Conservation (phyloP, 352 stramenopile genomes). For the Phytophthora pseudosyringae region DNA sequence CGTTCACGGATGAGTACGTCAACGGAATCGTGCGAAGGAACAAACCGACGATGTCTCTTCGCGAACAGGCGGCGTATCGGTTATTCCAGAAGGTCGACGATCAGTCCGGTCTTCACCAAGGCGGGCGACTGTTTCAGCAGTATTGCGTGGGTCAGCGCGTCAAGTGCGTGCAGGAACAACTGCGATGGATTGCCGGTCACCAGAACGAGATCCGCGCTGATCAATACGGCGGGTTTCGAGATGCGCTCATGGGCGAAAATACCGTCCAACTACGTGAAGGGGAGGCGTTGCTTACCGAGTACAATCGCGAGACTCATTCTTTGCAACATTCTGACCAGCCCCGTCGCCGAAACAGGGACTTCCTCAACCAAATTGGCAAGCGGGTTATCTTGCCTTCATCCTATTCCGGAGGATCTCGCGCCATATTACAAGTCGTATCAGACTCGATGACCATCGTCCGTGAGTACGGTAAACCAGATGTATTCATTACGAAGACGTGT, state of each 20-base stretch:
- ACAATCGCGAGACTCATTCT: too few relatives aligned
- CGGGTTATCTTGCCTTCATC: neutral
- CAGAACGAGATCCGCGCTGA: too few relatives aligned
- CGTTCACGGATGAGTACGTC: neutral
- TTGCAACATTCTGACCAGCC: too few relatives aligned
- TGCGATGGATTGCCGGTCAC: too few relatives aligned
- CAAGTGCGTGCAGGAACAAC: too few relatives aligned
- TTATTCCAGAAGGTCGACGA: neutral
- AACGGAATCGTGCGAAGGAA: neutral
- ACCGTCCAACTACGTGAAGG: neutral
- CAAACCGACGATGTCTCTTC: neutral
- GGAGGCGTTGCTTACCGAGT: neutral
- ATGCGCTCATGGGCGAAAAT: too few relatives aligned
- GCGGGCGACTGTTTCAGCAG: neutral
- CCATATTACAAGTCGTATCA: neutral
- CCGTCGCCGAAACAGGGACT: neutral
- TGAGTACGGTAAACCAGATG: neutral
- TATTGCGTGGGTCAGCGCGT: neutral
- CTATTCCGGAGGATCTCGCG: neutral
- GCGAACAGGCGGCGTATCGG: neutral
- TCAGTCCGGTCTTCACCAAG: neutral
- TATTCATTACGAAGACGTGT: slow-evolving; percentile 1
- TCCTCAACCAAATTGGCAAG: neutral
- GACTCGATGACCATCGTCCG: too few relatives aligned
- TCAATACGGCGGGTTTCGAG: too few relatives aligned